phyloP scores from a whole-genome alignment of 805 yeast genomes.

The Suhomyces canberraensis region DNA sequence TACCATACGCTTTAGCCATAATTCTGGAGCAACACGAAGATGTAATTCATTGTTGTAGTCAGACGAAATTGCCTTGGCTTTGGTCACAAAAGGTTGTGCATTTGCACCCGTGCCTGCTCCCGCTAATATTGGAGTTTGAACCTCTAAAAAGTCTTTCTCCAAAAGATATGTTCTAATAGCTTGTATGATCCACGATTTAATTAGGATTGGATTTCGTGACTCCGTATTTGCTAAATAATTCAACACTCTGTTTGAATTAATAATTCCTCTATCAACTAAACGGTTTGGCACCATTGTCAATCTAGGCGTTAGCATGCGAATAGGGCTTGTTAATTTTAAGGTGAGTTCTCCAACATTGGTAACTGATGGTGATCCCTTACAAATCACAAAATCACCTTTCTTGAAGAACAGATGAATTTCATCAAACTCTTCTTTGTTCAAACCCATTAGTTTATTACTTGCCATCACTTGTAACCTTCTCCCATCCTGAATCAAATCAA shows the following conservation, averaged over 20 bases:
- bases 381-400: conserved; percentile 69
- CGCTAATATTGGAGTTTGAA: conserved; percentile 83
- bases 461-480: conserved; percentile 59
- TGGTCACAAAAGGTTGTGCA: conserved; percentile 81
- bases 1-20: conserved; percentile 84
- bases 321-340: conserved; percentile 50
- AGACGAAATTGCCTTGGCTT: conserved; percentile 31
- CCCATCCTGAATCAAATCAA: conserved; percentile 66
- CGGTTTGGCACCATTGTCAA: conserved; percentile 65
- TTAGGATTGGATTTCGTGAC: conserved; percentile 44
- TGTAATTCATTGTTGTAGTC: conserved; percentile 38
- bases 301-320: conserved; percentile 62
- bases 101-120: conserved; percentile 82
- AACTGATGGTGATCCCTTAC: conserved; percentile 67
- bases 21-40: conserved; percentile 89
- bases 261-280: conserved; percentile 51
- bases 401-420: conserved; percentile 43
- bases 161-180: conserved; percentile 58
- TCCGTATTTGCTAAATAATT: conserved; percentile 63
- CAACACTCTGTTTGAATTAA: conserved; percentile 66
- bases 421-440: conserved; percentile 42
- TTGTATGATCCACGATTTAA: conserved; percentile 54
- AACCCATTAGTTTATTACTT: conserved; percentile 45
- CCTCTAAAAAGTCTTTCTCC: conserved; percentile 63
- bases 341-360: conserved; percentile 81